Percentiles rank a stretch among this genome's conserved stretches.
Evolutionary conservation across 805 yeast genomes (phyloP).

Genomic region (Ogataea angusta): DNA sequence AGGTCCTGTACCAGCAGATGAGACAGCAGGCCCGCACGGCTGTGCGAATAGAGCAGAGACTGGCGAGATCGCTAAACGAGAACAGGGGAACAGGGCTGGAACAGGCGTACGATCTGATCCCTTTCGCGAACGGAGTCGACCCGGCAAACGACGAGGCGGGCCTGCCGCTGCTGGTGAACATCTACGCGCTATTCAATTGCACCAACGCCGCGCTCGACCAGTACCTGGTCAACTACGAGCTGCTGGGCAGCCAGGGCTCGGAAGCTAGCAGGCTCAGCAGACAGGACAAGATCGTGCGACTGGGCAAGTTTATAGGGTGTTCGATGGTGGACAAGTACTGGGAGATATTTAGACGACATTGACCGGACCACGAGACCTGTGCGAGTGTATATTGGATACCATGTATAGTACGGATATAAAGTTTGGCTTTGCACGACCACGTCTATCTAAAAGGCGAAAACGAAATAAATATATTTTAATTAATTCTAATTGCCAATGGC

Average conservation of each 20-base stretch:
- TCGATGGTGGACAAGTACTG: slow-evolving; percentile 31
- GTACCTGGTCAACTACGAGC: slow-evolving; percentile 21
- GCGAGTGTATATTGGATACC: too few species aligned
- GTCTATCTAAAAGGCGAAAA: slow-evolving; percentile 1
- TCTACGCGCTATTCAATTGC: slow-evolving; percentile 26
- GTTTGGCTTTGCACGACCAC: slow-evolving; percentile 8
- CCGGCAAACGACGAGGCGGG: slow-evolving; percentile 23
- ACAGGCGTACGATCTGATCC: slow-evolving; percentile 27
- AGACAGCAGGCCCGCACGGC: slow-evolving; percentile 20
- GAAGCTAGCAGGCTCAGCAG: slow-evolving; percentile 12
- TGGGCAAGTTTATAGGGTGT: slow-evolving; percentile 32
- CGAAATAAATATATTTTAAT: background rate
- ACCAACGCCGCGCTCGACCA: slow-evolving; percentile 19
- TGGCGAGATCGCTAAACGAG: slow-evolving; percentile 24
- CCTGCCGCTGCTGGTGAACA: slow-evolving; percentile 26
- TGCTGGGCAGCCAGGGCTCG: slow-evolving; percentile 6
- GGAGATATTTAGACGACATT: slow-evolving; percentile 19
- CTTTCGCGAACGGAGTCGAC: slow-evolving; percentile 25
- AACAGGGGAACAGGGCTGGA: slow-evolving; percentile 32
- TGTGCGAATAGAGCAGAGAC: slow-evolving; percentile 28
- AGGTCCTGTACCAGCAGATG: slow-evolving; percentile 19
- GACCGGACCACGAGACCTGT: background rate
- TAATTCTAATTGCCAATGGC: slow-evolving; percentile 10
- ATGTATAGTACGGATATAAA: background rate
- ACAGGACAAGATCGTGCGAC: slow-evolving; percentile 23